Evolutionary conservation across 2,329 filamentous ascomycete species (phyloP).

Genomic region (Fusarium mexicanum): DNA sequence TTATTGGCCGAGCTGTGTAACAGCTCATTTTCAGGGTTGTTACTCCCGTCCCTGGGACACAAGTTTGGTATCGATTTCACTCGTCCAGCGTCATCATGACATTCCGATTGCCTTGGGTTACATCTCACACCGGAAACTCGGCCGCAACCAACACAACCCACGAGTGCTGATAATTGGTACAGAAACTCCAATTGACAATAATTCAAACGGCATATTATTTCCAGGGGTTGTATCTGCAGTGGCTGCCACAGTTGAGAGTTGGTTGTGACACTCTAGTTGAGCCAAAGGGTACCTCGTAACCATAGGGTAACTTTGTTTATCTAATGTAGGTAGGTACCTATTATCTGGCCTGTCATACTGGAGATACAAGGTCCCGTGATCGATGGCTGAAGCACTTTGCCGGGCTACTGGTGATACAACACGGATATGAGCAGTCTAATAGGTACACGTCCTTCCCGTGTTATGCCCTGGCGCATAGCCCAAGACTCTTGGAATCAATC

Average conservation of each 20-base stretch:
- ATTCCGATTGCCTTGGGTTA: constrained; percentile 22
- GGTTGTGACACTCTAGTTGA: background rate
- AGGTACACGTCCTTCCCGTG: background rate
- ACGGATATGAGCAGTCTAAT: background rate
- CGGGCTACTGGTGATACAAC: constrained; percentile 9
- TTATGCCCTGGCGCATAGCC: background rate
- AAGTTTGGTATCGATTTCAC: constrained; percentile 1
- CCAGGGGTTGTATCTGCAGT: constrained; percentile 9
- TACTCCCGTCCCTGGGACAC: background rate
- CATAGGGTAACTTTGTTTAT: constrained; percentile 8
- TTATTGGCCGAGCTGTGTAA: background rate
- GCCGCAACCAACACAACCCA: constrained; percentile 10
- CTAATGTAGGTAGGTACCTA: background rate
- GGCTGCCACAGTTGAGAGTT: background rate
- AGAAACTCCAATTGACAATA: background rate
- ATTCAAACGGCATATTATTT: background rate
- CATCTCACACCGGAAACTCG: constrained; percentile 6
- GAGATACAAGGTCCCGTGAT: constrained; percentile 16
- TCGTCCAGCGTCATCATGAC: constrained; percentile 32
- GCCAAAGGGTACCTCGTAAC: background rate
- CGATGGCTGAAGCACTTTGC: constrained; percentile 17
- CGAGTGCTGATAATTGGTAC: background rate
- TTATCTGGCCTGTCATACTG: background rate
- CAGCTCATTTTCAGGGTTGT: constrained; percentile 6
- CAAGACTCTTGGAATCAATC: background rate